Base-by-base conservation (phyloP, 768 basidiomycete species). In the Mycena haematopus region DNA sequence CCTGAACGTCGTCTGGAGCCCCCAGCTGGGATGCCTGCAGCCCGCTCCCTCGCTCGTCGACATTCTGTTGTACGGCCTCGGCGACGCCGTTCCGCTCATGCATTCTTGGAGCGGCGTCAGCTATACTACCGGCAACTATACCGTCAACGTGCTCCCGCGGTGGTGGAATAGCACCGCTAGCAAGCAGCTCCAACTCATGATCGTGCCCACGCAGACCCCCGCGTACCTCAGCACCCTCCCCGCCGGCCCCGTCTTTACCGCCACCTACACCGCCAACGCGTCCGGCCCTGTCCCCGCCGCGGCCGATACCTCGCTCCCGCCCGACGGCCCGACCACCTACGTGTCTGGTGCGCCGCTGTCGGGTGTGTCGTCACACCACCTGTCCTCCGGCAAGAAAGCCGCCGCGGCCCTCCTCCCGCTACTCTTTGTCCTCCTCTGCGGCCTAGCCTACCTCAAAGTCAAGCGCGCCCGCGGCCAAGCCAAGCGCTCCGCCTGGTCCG, bases 321-420 rank as follows among this genome's bases (percentile, higher is more conserved):
- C n/a, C n/a, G n/a, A 70, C 74, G 19, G 73, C 72, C 56, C 40
- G 71, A 78, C 53, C 82, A 82, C 75, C 62, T 79, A 83, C 54
- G 75, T 76, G 40, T 75, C 77, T 68, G 75, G 72, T 66, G 72
- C 74, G 63, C 70, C n/a, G n/a, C n/a, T n/a, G n/a, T 79, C 25
- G 58, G 76, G 77, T 53, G 71, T 77, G 56, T 63, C 63, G 2
- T 72, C 79, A 0, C 73, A 77, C 22, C 58, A 72, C 10, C 56
- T 80, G 19, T 78, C 80, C 6, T 76, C 76, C 21, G 91, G 90
- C 22, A 83, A 82, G 63, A 78, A 73, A 2, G 82, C 88, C 31
- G 92, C 90, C 0, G 92, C 86, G 0, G 89, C 92, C 58, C 71
- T 92, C 29, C 78, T 90, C 2, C 81, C 91, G 11, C 75, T 93